Percentiles rank a stretch among this genome's conserved stretches.
phyloP scores from a whole-genome alignment of 148 eudicot genomes.

The Vaccinium corymbosum region DNA sequence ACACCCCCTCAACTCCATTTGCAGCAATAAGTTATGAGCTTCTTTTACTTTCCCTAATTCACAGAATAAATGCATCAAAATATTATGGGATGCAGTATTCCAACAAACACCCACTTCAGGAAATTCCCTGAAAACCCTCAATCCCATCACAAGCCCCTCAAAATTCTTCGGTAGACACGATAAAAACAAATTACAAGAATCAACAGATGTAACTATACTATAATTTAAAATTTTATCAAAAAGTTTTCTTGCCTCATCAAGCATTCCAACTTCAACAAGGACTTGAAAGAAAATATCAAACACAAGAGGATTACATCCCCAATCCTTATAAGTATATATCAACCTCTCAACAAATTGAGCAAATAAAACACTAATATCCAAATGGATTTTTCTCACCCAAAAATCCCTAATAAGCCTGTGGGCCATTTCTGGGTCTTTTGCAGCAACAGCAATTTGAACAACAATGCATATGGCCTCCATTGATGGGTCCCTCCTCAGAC shows the following conservation, averaged over 20 bases:
- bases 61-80: slow-evolving; percentile 58
- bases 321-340: slow-evolving; percentile 79
- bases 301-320: slow-evolving; percentile 78
- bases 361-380: slow-evolving; percentile 43
- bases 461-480: slow-evolving; percentile 75
- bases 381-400: slow-evolving; percentile 45
- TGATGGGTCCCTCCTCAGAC: slow-evolving; percentile 59
- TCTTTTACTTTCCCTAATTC: slow-evolving; percentile 58
- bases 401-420: slow-evolving; percentile 45
- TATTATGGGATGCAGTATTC: slow-evolving; percentile 65
- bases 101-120: slow-evolving; percentile 64
- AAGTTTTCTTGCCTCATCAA: slow-evolving; percentile 51
- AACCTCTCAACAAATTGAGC: slow-evolving; percentile 56
- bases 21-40: slow-evolving; percentile 69
- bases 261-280: slow-evolving; percentile 57
- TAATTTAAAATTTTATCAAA: slow-evolving; percentile 68
- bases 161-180: slow-evolving; percentile 40
- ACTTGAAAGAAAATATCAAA: slow-evolving; percentile 86
- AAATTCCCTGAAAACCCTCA: slow-evolving; percentile 48
- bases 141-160: slow-evolving; percentile 36
- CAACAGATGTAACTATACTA: slow-evolving; percentile 61
- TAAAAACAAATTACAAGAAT: slow-evolving; percentile 66
- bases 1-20: slow-evolving; percentile 71
- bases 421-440: slow-evolving; percentile 54
- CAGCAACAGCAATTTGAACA: slow-evolving; percentile 73